phyloP scores from a whole-genome alignment of 805 yeast genomes.

The Zygosaccharomyces bailii region DNA sequence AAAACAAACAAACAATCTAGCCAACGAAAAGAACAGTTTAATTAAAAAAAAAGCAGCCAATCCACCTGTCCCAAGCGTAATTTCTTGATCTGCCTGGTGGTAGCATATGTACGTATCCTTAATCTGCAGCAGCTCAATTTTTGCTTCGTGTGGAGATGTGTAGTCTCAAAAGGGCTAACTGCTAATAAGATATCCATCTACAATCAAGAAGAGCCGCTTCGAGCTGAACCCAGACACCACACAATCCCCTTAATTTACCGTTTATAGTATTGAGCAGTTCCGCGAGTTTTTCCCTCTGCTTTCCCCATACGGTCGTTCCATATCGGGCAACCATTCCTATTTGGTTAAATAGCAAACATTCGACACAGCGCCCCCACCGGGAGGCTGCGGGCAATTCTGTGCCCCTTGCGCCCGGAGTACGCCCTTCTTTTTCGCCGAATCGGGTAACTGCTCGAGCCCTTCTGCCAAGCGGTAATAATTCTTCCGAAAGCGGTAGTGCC shows the following conservation, averaged over 20 bases:
- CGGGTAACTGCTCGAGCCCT: constrained; percentile 4
- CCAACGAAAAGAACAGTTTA: no score
- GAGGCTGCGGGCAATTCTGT: not conserved
- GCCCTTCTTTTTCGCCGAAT: not conserved
- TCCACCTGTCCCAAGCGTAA: no score
- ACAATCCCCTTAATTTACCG: not conserved
- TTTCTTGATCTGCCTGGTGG: no score
- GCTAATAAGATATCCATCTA: no score
- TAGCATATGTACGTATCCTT: no score
- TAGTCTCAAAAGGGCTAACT: no score
- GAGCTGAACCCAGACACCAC: not conserved
- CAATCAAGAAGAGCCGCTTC: not conserved
- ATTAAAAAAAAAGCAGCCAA: no score
- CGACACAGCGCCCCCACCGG: not conserved
- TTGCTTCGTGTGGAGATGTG: no score
- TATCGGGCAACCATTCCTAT: not conserved
- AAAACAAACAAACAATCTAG: no score
- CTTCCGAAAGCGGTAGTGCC: constrained; percentile 1
- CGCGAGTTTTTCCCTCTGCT: not conserved
- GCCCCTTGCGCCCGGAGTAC: constrained; percentile 1
- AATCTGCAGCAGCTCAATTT: no score
- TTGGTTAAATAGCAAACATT: not conserved
- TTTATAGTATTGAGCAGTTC: no score
- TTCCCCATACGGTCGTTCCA: not conserved
- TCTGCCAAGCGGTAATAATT: not conserved